A percentile compares a stretch with the other conserved stretches of the same genome.
Conservation (phyloP, 2,329 filamentous ascomycete species). For the Talaromyces marneffei region DNA sequence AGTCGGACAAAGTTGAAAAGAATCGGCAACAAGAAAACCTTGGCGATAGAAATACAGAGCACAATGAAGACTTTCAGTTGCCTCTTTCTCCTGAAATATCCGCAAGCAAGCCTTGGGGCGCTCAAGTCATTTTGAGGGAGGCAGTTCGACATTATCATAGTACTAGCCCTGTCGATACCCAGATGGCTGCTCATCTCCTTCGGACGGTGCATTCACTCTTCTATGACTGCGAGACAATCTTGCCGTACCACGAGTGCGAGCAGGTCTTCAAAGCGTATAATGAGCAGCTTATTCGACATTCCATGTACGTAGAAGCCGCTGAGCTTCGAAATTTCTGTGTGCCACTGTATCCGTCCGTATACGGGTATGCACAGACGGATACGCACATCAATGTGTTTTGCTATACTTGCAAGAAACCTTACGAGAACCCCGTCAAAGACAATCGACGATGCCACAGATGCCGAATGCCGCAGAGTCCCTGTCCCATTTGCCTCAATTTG, state of each 20-base stretch:
- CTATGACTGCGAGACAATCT: constrained; percentile 31
- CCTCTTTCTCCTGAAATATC: constrained; percentile 29
- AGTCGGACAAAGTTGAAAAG: constrained; percentile 27
- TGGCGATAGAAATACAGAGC: background rate
- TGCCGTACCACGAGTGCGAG: constrained; percentile 47
- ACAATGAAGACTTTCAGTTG: constrained; percentile 22
- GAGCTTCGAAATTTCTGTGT: constrained; percentile 53
- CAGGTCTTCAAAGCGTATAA: constrained; percentile 54
- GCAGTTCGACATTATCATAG: constrained; percentile 37
- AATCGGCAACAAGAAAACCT: constrained; percentile 12
- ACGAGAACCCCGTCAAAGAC: constrained; percentile 46
- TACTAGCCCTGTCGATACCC: constrained; percentile 33
- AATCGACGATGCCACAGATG: constrained; percentile 50
- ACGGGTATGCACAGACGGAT: constrained; percentile 52
- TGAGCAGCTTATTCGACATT: constrained; percentile 45
- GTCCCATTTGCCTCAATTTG: constrained; percentile 38
- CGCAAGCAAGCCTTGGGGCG: constrained; percentile 35
- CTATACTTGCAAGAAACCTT: constrained; percentile 51
- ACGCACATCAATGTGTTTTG: constrained; percentile 52
- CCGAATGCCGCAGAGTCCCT: constrained; percentile 34
- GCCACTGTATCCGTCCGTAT: constrained; percentile 51
- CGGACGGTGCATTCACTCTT: constrained; percentile 38
- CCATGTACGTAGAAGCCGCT: constrained; percentile 46
- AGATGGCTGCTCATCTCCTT: constrained; percentile 38
- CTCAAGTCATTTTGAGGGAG: constrained; percentile 34